Evolutionary conservation across 2,329 filamentous ascomycete genomes (phyloP), one percentile per base, ranked within the genome.

Genomic region (Diaporthe velutina): DNA sequence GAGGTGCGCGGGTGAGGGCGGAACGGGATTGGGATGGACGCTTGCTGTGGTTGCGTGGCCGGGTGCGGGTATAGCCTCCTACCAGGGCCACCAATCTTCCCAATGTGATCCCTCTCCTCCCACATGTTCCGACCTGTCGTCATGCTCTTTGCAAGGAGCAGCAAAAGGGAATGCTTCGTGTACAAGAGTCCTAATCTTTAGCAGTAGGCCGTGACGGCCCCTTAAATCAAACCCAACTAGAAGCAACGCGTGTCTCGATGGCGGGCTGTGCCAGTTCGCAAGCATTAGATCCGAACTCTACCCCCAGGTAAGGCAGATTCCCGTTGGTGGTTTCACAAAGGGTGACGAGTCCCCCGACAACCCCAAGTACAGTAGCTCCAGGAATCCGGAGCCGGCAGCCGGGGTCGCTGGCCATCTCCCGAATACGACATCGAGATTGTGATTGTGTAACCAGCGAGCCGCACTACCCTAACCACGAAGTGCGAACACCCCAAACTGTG

Each of bases 191-290:
- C 6, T 19, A 22, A 10, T 4, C n/a, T 22, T 17, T 55, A 19
- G 10, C 35, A 66, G 28, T 7, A 50, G 19, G 42, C 42, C 15
- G 22, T 17, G 61, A 25, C 12, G 19, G 42, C 42, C 61, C 45
- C 61, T 52, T 35, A 52, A 52, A 52, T 67, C 30, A 67, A 50
- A 50, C 61, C 45, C 13, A 52, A 50, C 61, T 10, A 10, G 7
- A 35, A 64, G 40, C 12, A 67, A 67, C 61, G 61, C 61, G 61
- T 67, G 61, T 33, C 61, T 38, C 61, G 48, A 52, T 67, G 42
- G 42, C 28, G 19, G 40, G 10, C 28, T 30, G 17, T 19, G 28
- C 22, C 30, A 25, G 22, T 35, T 33, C 45, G 33, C 45, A 28
- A 13, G 22, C 22, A 52, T 25, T n/a, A 35, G 45, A 52, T 52